These are phyloP conservation scores for Auxenochlorella pyrenoidosa DNA, from an alignment of 139 green algal genomes.

Conservation along the genomic window DNA sequence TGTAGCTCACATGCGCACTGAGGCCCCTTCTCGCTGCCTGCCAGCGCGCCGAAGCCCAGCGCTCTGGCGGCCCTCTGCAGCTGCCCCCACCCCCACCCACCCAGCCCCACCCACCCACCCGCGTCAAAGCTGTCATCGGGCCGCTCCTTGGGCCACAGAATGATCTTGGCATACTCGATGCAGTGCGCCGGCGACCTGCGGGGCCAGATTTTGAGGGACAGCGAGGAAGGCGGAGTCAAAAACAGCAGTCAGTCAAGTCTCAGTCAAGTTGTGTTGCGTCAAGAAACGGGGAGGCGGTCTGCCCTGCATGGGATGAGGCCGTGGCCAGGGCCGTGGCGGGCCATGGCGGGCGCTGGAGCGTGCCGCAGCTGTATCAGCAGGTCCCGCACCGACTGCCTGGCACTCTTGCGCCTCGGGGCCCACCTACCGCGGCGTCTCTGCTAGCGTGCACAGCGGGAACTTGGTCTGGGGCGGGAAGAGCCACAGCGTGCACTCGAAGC, in stretches of 20 bases:
- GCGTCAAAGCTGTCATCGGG: conserved; percentile 92
- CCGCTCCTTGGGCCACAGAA: conserved; percentile 90
- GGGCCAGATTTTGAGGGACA: no score
- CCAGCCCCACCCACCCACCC: neutral
- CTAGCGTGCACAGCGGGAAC: conserved; percentile 98
- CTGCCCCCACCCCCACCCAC: neutral
- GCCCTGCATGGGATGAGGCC: no score
- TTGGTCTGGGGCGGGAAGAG: conserved; percentile 98
- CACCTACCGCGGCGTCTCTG: conserved; percentile 86
- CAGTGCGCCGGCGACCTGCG: conserved; percentile 93
- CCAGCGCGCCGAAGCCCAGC: neutral
- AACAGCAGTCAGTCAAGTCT: no score
- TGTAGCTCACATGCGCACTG: no score
- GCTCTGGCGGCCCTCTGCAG: neutral
- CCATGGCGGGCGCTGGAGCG: neutral
- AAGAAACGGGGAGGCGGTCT: no score
- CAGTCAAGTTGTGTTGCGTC: no score
- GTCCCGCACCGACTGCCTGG: no score
- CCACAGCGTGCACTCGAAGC: conserved; percentile 99
- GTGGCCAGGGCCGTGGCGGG: neutral
- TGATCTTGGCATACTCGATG: conserved; percentile 98
- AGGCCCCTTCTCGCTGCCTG: neutral
- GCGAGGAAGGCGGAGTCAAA: no score
- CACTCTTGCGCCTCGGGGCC: no score
- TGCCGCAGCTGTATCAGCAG: no score